phyloP scores from a whole-genome alignment of 2,329 filamentous ascomycete species.

The Cytospora schulzeri region DNA sequence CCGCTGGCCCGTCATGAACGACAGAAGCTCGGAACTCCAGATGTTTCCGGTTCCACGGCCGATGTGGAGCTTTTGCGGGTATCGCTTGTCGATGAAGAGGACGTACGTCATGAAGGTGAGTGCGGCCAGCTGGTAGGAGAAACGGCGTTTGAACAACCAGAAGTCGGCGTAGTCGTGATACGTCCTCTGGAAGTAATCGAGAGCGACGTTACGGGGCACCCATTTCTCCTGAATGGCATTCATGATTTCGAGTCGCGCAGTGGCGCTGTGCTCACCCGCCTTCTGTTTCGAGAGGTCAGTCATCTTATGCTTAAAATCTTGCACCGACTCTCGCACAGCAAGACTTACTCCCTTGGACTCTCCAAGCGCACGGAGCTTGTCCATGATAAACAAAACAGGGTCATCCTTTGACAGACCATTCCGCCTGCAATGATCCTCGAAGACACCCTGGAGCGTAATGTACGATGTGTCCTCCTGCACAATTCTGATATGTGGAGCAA shows the following conservation, averaged over 20 bases:
- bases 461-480: constrained; percentile 95
- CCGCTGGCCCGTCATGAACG: constrained; percentile 80
- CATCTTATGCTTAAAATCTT: background rate
- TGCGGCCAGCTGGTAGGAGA: constrained; percentile 92
- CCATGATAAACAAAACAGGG: constrained; percentile 91
- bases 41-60: constrained; percentile 86
- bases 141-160: constrained; percentile 97
- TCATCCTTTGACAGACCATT: constrained; percentile 91
- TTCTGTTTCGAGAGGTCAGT: constrained; percentile 49
- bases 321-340: background rate
- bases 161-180: constrained; percentile 92
- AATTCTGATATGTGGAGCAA: constrained; percentile 91
- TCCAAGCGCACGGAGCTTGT: constrained; percentile 79
- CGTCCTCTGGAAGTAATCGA: constrained; percentile 86
- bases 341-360: constrained; percentile 63
- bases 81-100: constrained; percentile 94
- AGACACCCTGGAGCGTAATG: constrained; percentile 90
- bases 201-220: constrained; percentile 78
- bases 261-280: constrained; percentile 67
- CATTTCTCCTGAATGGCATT: constrained; percentile 91
- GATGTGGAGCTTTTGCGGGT: constrained; percentile 94
- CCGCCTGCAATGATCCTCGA: constrained; percentile 92
- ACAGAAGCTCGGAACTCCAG: constrained; percentile 94
- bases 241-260: constrained; percentile 86
- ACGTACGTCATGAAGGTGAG: constrained; percentile 99